Conservation (phyloP, 2,329 filamentous ascomycete genomes). For the Fonsecaea multimorphosa region DNA sequence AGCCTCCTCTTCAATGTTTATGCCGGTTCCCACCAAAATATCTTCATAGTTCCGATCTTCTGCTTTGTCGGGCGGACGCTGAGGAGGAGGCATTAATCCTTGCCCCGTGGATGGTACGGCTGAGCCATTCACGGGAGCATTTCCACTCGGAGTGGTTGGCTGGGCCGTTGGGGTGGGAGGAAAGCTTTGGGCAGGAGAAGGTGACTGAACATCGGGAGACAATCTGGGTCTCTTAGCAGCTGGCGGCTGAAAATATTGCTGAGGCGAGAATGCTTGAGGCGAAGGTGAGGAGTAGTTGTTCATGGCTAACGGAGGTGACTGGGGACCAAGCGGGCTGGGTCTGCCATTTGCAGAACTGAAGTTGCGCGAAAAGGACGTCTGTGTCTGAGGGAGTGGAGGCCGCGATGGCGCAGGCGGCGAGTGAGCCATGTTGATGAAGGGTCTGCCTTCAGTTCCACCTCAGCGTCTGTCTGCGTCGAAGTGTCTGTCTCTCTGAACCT, state of each 20-base stretch:
- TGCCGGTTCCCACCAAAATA: slow-evolving; percentile 34
- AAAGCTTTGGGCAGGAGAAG: slow-evolving; percentile 52
- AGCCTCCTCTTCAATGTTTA: slow-evolving; percentile 38
- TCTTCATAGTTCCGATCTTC: slow-evolving; percentile 36
- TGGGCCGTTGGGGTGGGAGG: slow-evolving; percentile 48
- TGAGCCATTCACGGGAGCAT: slow-evolving; percentile 57
- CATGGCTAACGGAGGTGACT: slow-evolving; percentile 34
- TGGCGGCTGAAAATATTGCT: slow-evolving; percentile 55
- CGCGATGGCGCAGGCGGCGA: slow-evolving; percentile 35
- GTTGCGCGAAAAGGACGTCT: slow-evolving; percentile 34
- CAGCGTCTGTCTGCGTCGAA: slow-evolving; percentile 20
- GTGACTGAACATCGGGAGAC: slow-evolving; percentile 71
- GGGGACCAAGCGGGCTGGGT: slow-evolving; percentile 36
- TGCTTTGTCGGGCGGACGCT: slow-evolving; percentile 54
- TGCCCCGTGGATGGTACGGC: slow-evolving; percentile 55
- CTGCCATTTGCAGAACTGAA: slow-evolving; percentile 32
- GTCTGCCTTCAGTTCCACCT: slow-evolving; percentile 25
- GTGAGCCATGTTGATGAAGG: slow-evolving; percentile 34
- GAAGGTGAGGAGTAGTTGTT: slow-evolving; percentile 63
- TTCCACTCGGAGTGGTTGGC: slow-evolving; percentile 38
- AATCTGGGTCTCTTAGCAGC: slow-evolving; percentile 75
- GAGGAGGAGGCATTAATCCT: slow-evolving; percentile 68
- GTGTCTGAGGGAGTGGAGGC: slow-evolving; percentile 34
- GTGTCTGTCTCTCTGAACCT: slow-evolving; percentile 15
- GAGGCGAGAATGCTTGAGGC: slow-evolving; percentile 64